Evolutionary conservation across 1,284 basidiomycete species (phyloP).

Genomic region (Sporisorium reilianum): DNA sequence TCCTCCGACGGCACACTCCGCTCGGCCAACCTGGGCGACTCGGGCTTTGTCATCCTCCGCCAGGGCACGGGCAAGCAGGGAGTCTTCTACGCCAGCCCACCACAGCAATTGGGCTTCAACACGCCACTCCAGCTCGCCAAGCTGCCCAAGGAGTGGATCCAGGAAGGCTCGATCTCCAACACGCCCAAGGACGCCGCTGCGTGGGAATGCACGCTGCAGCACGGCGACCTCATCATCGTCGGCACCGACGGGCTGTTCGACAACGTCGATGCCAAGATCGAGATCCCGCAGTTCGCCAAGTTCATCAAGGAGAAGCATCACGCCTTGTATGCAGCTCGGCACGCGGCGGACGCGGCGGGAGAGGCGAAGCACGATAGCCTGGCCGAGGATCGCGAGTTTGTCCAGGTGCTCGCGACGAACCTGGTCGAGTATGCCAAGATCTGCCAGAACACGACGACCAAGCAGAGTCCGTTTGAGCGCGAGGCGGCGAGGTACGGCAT

Average conservation of each 20-base stretch:
- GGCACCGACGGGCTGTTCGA: constrained; percentile 88
- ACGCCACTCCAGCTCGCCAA: constrained; percentile 68
- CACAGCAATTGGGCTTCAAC: constrained; percentile 67
- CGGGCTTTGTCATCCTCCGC: constrained; percentile 80
- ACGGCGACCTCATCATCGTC: constrained; percentile 66
- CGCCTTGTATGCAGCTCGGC: constrained; percentile 34
- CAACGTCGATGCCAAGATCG: constrained; percentile 82
- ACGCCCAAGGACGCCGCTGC: constrained; percentile 57
- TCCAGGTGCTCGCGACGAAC: constrained; percentile 56
- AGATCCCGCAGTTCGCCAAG: constrained; percentile 60
- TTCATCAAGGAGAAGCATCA: constrained; percentile 66
- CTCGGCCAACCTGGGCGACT: constrained; percentile 90
- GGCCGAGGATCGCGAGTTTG: constrained; percentile 59
- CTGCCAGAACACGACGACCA: constrained; percentile 73
- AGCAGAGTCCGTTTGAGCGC: constrained; percentile 74
- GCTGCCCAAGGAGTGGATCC: constrained; percentile 50
- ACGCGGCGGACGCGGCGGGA: constrained; percentile 1
- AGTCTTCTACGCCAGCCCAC: constrained; percentile 57
- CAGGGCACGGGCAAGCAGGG: constrained; percentile 57
- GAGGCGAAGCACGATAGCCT: constrained; percentile 40
- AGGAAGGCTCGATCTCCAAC: constrained; percentile 57
- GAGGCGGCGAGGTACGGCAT: constrained; percentile 66
- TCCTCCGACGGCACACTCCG: constrained; percentile 79
- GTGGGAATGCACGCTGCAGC: constrained; percentile 53
- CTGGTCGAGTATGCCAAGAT: constrained; percentile 59